Conservation (phyloP, 176 grass and related monocot species). For the Oryza glumipatula region DNA sequence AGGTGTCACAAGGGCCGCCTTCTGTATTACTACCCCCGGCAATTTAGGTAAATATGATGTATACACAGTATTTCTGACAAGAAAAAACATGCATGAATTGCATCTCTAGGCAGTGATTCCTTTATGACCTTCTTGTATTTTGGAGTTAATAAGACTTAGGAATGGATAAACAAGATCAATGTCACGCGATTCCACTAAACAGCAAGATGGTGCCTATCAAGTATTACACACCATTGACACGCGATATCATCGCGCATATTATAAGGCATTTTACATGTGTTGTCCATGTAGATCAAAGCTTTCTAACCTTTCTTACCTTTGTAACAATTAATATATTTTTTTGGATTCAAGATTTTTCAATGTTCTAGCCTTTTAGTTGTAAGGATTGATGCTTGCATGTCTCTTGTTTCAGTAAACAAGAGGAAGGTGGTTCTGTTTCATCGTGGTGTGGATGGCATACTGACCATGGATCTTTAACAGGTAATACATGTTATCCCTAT, state of each 20-base stretch:
- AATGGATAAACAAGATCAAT: slow-evolving; percentile 7
- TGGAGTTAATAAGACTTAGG: neutral
- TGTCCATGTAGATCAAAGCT: neutral
- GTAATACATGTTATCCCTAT: slow-evolving; percentile 37
- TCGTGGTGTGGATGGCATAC: slow-evolving; percentile 99
- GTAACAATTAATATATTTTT: neutral
- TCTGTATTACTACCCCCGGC: slow-evolving; percentile 80
- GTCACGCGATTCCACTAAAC: neutral
- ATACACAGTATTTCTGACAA: neutral
- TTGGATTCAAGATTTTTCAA: neutral
- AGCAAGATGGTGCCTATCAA: neutral
- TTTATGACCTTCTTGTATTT: neutral
- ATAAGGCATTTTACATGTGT: slow-evolving; percentile 15
- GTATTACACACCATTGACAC: neutral
- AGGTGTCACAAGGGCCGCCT: slow-evolving; percentile 98
- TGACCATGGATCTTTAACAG: slow-evolving; percentile 91
- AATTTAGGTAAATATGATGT: slow-evolving; percentile 57
- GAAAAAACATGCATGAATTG: neutral
- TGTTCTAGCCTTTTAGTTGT: neutral
- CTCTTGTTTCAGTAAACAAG: slow-evolving; percentile 51
- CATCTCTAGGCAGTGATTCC: slow-evolving; percentile 4
- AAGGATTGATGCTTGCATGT: neutral
- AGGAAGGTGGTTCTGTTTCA: slow-evolving; percentile 58
- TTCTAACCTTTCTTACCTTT: neutral
- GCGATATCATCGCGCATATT: neutral